Base-by-base conservation (phyloP, 257 asterid species). In the Ajuga chamaepitys region DNA sequence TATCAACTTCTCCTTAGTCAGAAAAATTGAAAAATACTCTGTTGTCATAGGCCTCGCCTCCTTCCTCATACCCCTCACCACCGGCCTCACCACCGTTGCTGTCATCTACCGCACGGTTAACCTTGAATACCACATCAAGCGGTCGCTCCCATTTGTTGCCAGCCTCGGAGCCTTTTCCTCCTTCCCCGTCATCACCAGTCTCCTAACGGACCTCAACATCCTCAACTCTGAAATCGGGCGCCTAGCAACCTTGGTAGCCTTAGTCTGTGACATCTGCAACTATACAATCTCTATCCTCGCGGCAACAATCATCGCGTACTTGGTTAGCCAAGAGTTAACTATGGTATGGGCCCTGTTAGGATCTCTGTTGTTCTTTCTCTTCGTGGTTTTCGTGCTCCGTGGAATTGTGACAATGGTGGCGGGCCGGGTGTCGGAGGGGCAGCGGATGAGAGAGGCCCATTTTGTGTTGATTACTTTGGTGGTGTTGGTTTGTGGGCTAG, bases 141-240 rank as follows among this genome's bases (percentile, higher is more conserved):
- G 37, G 16, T 54, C 76, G 34, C 72, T 85, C 11, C 66, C 80
- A 9, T 57, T 74, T 24, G 21, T 85, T 25, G 70, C 75, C 1
- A 18, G 64, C 8, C n/a, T 80, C 2, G 70, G 72, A 9, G 74
- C 92, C 2, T 41, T 78, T 4, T 68, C 89, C 17, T 62, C 88
- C 2, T 87, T 85, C 20, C 84, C 92, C 0, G 95, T 85, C 9
- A 79, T 80, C 57, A 74, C 88, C 5, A 65, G 80, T 69, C 54
- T 81, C 7, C 74, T 87, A 0, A 26, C 67, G 1, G 95, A 87
- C 25, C 92, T 87, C 20, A 76, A 87, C 50, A 76, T 87, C 28
- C 83, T 87, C 34, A 87, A 85, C 73, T 87, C 92, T 0, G 88
- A 87, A 24, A 47, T 87, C 1, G 95, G 95, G 0, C 32, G 92